These are phyloP conservation scores for Dioscorea dumetorum DNA, from an alignment of 106 monocot genomes.

Conservation along the genomic window DNA sequence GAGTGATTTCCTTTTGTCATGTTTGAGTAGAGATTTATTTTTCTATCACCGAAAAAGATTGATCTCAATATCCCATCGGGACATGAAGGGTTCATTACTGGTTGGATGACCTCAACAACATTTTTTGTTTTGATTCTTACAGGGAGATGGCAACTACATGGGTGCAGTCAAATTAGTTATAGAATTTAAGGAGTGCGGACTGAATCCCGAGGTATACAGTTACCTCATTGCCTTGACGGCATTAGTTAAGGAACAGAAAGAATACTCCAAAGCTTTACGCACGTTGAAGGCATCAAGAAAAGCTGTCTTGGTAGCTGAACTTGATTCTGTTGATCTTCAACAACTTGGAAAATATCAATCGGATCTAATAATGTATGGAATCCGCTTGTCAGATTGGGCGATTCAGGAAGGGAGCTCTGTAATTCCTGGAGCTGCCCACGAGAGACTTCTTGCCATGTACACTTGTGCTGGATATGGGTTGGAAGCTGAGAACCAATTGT, in stretches of 20 bases:
- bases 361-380: constrained; percentile 42
- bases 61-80: no score
- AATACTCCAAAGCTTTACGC: constrained; percentile 78
- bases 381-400: constrained; percentile 66
- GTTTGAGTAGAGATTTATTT: no score
- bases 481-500: constrained; percentile 75
- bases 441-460: constrained; percentile 80
- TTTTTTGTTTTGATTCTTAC: constrained; percentile 3
- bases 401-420: constrained; percentile 43
- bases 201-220: constrained; percentile 78
- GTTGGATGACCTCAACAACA: no score
- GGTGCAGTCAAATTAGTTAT: constrained; percentile 77
- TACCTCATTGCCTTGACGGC: constrained; percentile 84
- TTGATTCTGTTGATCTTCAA: constrained; percentile 26
- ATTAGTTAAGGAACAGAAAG: constrained; percentile 96
- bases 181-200: constrained; percentile 59
- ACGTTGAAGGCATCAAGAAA: constrained; percentile 46
- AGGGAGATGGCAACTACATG: constrained; percentile 75
- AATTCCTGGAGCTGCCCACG: constrained; percentile 50
- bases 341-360: constrained; percentile 62
- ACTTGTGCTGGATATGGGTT: constrained; percentile 75
- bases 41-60: no score
- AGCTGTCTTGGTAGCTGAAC: constrained; percentile 29
- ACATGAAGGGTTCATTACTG: no score
- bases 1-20: no score